These are phyloP conservation scores for Phalaenopsis equestris DNA, from an alignment of 106 monocot genomes.

Conservation along the genomic window DNA sequence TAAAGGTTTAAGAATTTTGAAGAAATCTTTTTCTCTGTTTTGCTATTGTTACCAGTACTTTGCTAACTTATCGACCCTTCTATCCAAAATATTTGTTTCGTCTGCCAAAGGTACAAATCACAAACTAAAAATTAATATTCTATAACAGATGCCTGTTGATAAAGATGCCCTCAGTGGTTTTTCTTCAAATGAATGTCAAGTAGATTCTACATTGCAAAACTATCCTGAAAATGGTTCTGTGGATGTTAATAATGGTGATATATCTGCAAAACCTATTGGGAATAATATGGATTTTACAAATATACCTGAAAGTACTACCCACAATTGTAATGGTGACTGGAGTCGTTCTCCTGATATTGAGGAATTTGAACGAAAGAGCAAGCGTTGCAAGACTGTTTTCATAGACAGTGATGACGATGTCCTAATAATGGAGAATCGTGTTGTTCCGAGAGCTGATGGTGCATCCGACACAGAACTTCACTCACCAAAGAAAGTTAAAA, in stretches of 20 bases:
- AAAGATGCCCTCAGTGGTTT: slow-evolving; percentile 8
- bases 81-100: neutral
- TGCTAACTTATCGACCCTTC: neutral
- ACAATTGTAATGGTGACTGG: slow-evolving; percentile 5
- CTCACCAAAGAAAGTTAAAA: slow-evolving; percentile 17
- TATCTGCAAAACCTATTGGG: slow-evolving; percentile 10
- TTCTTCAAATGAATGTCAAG: slow-evolving; percentile 2
- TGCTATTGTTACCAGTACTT: neutral
- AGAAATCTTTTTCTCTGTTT: neutral
- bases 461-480: slow-evolving; percentile 3
- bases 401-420: slow-evolving; percentile 78
- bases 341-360: slow-evolving; percentile 33
- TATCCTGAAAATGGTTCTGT: slow-evolving; percentile 16
- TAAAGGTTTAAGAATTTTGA: neutral
- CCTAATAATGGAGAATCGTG: slow-evolving; percentile 12
- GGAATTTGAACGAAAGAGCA: slow-evolving; percentile 24
- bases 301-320: slow-evolving; percentile 14
- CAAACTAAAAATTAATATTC: neutral
- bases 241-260: slow-evolving; percentile 6
- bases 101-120: neutral
- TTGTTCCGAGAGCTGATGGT: neutral
- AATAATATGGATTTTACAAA: neutral
- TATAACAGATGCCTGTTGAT: slow-evolving; percentile 17
- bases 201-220: neutral
- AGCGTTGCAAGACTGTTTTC: slow-evolving; percentile 37